Percentiles rank a stretch among this genome's conserved stretches.
Conservation (phyloP, 2,329 filamentous ascomycete genomes). For the Sporothrix protearum region DNA sequence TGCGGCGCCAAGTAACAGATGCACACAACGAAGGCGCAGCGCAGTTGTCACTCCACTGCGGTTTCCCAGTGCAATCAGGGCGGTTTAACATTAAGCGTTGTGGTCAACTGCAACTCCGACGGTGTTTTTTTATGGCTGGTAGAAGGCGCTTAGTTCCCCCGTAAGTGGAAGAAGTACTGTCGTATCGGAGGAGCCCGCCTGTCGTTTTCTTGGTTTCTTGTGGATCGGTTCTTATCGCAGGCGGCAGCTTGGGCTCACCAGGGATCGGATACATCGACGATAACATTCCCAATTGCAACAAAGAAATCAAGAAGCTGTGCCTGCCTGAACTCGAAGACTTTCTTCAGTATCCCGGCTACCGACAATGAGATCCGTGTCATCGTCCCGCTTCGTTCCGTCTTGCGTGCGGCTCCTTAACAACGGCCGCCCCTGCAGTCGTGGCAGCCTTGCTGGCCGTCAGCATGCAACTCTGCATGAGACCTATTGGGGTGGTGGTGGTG, state of each 20-base stretch:
- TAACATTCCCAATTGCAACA: neutral
- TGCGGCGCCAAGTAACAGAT: neutral
- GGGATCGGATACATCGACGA: too few relatives aligned
- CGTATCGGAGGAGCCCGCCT: neutral
- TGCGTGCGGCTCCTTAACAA: neutral
- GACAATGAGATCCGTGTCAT: neutral
- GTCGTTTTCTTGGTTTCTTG: neutral
- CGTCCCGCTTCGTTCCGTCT: neutral
- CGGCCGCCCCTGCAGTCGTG: neutral
- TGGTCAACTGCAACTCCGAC: neutral
- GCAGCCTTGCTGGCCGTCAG: neutral
- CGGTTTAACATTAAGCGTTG: neutral
- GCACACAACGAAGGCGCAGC: neutral
- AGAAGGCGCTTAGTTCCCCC: too few relatives aligned
- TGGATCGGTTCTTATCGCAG: neutral
- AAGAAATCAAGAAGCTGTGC: neutral
- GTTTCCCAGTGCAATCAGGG: too few relatives aligned
- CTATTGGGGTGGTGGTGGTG: too few relatives aligned
- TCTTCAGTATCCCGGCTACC: neutral
- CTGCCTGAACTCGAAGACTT: neutral
- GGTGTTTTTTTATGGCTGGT: too few relatives aligned
- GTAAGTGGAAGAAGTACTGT: neutral
- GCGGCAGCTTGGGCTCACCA: too few relatives aligned
- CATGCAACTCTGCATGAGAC: neutral
- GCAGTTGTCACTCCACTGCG: neutral